A percentile compares a stretch with the other conserved stretches of the same genome.
phyloP scores from a whole-genome alignment of 768 basidiomycete species.

The Cystofilobasidium macerans region DNA sequence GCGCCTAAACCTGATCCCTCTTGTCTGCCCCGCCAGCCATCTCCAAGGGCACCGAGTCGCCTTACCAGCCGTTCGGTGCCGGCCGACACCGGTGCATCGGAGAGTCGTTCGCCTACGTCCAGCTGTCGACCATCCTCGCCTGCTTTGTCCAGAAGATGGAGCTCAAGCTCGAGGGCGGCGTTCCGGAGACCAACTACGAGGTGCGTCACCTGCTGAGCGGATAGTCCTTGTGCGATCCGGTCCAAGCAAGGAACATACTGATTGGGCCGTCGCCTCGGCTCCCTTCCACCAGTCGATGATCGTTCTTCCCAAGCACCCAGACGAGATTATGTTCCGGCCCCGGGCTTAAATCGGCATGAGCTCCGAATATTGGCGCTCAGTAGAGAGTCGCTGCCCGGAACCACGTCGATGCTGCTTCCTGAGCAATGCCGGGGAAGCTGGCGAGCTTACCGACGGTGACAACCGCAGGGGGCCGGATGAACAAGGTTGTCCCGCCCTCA shows the following conservation, averaged over 20 bases:
- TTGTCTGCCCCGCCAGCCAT: slow-evolving; percentile 33
- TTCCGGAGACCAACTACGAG: slow-evolving; percentile 83
- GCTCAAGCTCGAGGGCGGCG: slow-evolving; percentile 52
- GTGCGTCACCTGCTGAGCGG: slow-evolving; percentile 46
- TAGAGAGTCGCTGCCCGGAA: too few relatives aligned
- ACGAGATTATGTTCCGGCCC: slow-evolving; percentile 28
- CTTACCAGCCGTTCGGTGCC: slow-evolving; percentile 95
- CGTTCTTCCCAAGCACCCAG: slow-evolving; percentile 53
- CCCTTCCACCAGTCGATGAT: slow-evolving; percentile 69
- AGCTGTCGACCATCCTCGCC: slow-evolving; percentile 70
- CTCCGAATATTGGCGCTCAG: too few relatives aligned
- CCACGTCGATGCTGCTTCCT: too few relatives aligned
- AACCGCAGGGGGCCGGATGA: too few relatives aligned
- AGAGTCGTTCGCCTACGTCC: slow-evolving; percentile 84
- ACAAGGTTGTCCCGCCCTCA: too few relatives aligned
- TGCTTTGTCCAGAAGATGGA: slow-evolving; percentile 68
- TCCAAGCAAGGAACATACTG: too few relatives aligned
- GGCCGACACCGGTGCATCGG: slow-evolving; percentile 92
- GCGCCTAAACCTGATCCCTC: background rate
- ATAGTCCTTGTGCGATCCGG: too few relatives aligned
- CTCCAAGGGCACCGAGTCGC: slow-evolving; percentile 79
- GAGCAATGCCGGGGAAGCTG: too few relatives aligned
- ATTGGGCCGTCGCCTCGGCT: background rate
- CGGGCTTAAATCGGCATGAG: too few relatives aligned
- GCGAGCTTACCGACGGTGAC: too few relatives aligned